Evolutionary conservation across 805 yeast species (phyloP), one percentile per base, ranked within the genome.

Genomic region (Myxozyma mucilagina): DNA sequence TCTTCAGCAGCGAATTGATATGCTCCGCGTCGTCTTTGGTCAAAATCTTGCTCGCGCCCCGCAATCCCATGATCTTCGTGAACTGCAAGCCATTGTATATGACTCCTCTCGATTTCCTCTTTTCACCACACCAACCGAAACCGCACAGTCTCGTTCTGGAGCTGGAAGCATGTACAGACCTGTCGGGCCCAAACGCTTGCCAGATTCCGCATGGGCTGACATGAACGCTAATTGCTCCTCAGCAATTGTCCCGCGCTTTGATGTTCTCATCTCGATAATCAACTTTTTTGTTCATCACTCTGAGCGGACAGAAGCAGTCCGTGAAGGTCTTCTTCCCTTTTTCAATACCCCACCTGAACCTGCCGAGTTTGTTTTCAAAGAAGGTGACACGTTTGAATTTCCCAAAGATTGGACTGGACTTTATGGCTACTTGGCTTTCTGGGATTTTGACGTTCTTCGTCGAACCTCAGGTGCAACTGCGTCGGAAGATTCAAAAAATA

Each of bases 341-440:
- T 63, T 63, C 52, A 63, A 61, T 47, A 44, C 61, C 11, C 64
- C 64, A 5, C 60, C 64, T 13, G 66, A 56, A 14, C 36, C 62
- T 3, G 53, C 55, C 4, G 66, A 63, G 38, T 52, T 54, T 35
- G 35, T 24, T 11, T 60, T 56, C 41, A 47, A 32, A 44, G 53
- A 44, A 3, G 50, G 45, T 36, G 55, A 50, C 13, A 34, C 53
- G 2, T 59, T 61, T 38, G 64, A 59, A 18, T 63, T 63, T 34
- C 66, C 66, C 13, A 43, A 56, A 29, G 57, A 59, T 38, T 63
- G 66, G 66, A 56, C 64, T n/a, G 66, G 66, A 9, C 18, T 61
- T 16, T 63, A 60, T 14, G 58, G 59, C 3, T 63, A 63, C 36
- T 57, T 63, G 1, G 57, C 65, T 29, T 63, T 63, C 42, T 63